A percentile compares a stretch with the other conserved stretches of the same genome.
phyloP scores from a whole-genome alignment of 306 rosid genomes.

The Glycine soja region DNA sequence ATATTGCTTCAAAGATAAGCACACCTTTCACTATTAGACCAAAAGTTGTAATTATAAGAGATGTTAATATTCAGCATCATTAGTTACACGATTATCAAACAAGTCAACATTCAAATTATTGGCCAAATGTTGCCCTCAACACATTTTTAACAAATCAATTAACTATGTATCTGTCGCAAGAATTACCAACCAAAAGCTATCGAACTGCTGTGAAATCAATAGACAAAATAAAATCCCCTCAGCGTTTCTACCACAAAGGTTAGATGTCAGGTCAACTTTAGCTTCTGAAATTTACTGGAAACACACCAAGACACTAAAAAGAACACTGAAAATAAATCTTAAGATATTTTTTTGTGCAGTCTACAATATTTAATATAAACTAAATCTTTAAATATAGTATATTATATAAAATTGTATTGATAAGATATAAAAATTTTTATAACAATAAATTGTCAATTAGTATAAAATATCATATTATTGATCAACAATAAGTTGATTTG shows the following conservation, averaged over 20 bases:
- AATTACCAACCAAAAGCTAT: too few species aligned
- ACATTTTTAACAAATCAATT: not conserved
- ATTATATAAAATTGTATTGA: not conserved
- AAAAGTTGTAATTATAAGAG: conserved; percentile 18
- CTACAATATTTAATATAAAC: not conserved
- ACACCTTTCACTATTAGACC: conserved; percentile 1
- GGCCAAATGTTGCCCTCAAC: not conserved
- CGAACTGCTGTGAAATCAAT: too few species aligned
- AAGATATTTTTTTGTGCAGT: too few species aligned
- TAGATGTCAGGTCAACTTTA: not conserved
- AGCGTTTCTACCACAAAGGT: too few species aligned
- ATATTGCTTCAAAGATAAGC: conserved; percentile 15
- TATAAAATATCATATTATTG: not conserved
- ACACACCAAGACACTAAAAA: too few species aligned
- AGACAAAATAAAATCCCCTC: too few species aligned
- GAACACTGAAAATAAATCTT: too few species aligned
- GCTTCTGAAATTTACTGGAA: not conserved
- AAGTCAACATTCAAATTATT: conserved; percentile 15
- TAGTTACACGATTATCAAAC: not conserved
- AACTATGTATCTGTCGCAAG: too few species aligned
- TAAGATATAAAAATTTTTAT: too few species aligned
- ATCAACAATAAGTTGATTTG: too few species aligned
- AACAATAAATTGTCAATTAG: not conserved
- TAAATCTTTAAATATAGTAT: too few species aligned
- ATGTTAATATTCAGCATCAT: conserved; percentile 12